phyloP scores from a whole-genome alignment of 371 early-diverging fungal species.

The Dentiscutata heterogama region DNA sequence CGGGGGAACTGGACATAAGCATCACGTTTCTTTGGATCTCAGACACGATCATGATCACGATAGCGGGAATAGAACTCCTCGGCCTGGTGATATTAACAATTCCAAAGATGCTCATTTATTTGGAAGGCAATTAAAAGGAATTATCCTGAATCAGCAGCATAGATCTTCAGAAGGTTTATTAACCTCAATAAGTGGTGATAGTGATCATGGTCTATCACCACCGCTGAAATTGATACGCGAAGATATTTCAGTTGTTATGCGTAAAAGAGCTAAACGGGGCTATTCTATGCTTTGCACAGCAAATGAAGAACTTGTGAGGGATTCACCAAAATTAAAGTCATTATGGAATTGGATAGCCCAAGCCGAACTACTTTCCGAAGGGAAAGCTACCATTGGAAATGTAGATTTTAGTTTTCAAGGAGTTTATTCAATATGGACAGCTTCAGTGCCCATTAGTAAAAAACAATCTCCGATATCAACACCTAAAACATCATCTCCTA shows the following conservation, averaged over 20 bases:
- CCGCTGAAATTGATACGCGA: slow-evolving; percentile 56
- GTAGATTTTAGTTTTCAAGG: slow-evolving; percentile 80
- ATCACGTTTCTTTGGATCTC: slow-evolving; percentile 41
- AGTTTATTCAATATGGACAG: slow-evolving; percentile 52
- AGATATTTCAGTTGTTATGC: slow-evolving; percentile 85
- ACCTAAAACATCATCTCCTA: slow-evolving; percentile 51
- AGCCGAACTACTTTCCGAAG: slow-evolving; percentile 47
- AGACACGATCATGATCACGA: not conserved
- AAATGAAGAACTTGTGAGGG: slow-evolving; percentile 54
- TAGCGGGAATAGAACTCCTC: slow-evolving; percentile 24
- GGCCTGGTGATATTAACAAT: slow-evolving; percentile 23
- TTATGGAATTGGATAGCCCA: slow-evolving; percentile 84
- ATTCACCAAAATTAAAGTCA: slow-evolving; percentile 61
- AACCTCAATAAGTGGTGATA: not conserved
- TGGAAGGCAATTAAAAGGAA: slow-evolving; percentile 1
- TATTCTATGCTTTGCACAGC: slow-evolving; percentile 75
- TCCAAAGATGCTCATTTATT: not conserved
- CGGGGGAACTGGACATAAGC: slow-evolving; percentile 48
- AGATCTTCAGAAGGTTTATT: not conserved
- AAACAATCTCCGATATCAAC: slow-evolving; percentile 56
- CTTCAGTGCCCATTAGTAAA: not conserved
- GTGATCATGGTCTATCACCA: not conserved
- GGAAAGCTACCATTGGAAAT: slow-evolving; percentile 61
- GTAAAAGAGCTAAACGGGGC: slow-evolving; percentile 72
- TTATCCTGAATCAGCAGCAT: not conserved